Conservation (phyloP, 1,284 basidiomycete species). For the Melampsora abietis-canadensis region DNA sequence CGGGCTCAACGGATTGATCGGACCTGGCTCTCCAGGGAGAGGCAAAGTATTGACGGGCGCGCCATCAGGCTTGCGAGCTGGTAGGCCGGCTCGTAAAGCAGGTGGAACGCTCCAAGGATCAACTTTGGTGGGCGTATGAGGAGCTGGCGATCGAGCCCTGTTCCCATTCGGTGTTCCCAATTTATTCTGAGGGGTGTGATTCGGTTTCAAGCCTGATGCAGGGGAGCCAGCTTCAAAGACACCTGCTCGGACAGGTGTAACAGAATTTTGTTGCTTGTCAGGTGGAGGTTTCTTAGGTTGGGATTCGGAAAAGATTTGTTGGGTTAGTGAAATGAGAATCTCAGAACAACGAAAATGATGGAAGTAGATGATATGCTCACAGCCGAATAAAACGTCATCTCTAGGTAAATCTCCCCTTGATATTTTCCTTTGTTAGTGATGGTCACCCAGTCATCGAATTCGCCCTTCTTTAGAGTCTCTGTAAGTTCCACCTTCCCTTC, state of each 20-base stretch:
- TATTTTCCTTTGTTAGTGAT: conserved; percentile 77
- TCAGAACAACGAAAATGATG: background rate
- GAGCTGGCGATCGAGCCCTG: conserved; percentile 14
- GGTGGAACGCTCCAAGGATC: conserved; percentile 15
- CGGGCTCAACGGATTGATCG: conserved; percentile 9
- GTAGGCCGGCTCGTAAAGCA: conserved; percentile 7
- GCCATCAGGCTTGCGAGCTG: background rate
- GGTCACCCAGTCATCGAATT: conserved; percentile 98
- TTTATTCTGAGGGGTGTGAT: background rate
- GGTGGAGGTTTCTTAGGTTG: conserved; percentile 36
- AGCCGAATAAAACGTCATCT: conserved; percentile 87
- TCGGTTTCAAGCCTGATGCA: conserved; percentile 15
- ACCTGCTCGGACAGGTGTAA: conserved; percentile 15
- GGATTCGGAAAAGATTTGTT: background rate
- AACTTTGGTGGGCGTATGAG: conserved; percentile 1
- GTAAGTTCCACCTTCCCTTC: conserved; percentile 82
- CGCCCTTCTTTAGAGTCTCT: conserved; percentile 86
- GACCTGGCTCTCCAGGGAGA: conserved; percentile 23
- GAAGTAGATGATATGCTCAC: conserved; percentile 11
- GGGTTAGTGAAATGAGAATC: background rate
- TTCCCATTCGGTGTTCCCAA: background rate
- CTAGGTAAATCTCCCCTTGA: conserved; percentile 86
- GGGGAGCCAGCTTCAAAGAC: conserved; percentile 36
- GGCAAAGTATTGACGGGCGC: conserved; percentile 8
- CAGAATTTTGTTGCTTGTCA: conserved; percentile 21